Base-by-base conservation (phyloP, 257 asterid genomes). In the Salvia splendens region DNA sequence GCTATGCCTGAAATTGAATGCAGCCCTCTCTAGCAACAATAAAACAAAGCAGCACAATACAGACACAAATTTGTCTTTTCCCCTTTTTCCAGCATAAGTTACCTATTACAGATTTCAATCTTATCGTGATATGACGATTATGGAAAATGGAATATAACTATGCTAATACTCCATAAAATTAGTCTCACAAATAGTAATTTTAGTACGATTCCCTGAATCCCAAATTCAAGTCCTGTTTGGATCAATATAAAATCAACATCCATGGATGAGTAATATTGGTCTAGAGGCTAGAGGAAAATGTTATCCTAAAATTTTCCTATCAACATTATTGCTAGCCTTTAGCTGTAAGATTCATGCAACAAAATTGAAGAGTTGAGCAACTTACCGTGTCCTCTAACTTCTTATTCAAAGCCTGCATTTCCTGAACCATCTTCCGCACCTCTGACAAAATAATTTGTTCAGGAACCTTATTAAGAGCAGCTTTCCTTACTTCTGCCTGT, bases 351-450 rank as follows among this genome's bases (percentile, higher is more conserved):
- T 38, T 24, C 32, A 59, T 16, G 33, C 12, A 35, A 45, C 4
- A 8, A 46, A 70, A 51, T 52, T 4, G 8, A 55, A 48, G 67
- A 68, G 47, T 16, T 45, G 41, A 70, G 53, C 48, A 75, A 75
- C 96, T 81, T 72, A 90, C 99, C 0, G 95, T 88, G 33, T 93
- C 95, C 17, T 93, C 99, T 17, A 93, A 81, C 83, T 84, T 86
- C 85, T 90, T 90, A 60, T 93, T 93, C 87, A 93, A 46, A 41
- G 89, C 72, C 64, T 86, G 89, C 97, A 90, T 93, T 35, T 93
- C 97, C 65, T 82, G 85, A 46, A 93, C 99, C 97, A 90, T 88
- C 73, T 72, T 74, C 66, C 89, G 84, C 65, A 93, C 95, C 84
- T 93, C 99, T 0, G 95, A 71, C 48, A 93, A 56, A 73, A 93